Evolutionary conservation across 1,284 basidiomycete species (phyloP).

Genomic region (Leccinum huronense): DNA sequence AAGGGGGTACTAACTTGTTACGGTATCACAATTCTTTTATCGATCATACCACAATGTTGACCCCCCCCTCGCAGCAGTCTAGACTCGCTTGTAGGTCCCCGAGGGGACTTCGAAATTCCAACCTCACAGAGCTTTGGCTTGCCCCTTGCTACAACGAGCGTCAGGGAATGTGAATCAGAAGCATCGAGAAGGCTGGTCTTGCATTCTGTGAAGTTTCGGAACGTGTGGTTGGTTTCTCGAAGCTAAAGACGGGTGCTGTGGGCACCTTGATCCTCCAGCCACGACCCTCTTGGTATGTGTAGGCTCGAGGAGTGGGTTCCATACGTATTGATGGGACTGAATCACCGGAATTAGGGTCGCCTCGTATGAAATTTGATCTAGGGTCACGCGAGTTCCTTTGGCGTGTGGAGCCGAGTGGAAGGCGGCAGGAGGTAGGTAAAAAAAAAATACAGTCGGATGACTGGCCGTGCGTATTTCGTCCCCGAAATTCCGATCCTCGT

Average conservation of each 20-base stretch:
- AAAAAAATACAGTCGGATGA: slow-evolving; percentile 11
- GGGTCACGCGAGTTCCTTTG: slow-evolving; percentile 21
- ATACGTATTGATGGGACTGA: slow-evolving; percentile 6
- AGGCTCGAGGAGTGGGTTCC: slow-evolving; percentile 11
- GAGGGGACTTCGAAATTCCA: slow-evolving; percentile 43
- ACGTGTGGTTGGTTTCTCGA: slow-evolving; percentile 45
- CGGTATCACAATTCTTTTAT: slow-evolving; percentile 18
- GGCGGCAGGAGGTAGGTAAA: slow-evolving; percentile 1
- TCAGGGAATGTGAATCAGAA: slow-evolving; percentile 47
- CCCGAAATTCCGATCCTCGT: slow-evolving; percentile 5
- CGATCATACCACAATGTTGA: slow-evolving; percentile 13
- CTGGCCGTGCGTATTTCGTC: slow-evolving; percentile 13
- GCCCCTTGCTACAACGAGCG: slow-evolving; percentile 39
- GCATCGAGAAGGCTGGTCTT: slow-evolving; percentile 39
- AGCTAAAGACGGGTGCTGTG: slow-evolving; percentile 27
- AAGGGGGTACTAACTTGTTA: slow-evolving; percentile 19
- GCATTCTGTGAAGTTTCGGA: slow-evolving; percentile 38
- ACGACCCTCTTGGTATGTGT: slow-evolving; percentile 21
- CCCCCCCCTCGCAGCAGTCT: slow-evolving; percentile 13
- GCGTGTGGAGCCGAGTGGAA: slow-evolving; percentile 6
- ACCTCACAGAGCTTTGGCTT: slow-evolving; percentile 46
- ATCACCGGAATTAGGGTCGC: slow-evolving; percentile 25
- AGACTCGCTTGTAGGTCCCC: slow-evolving; percentile 41
- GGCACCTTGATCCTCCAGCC: slow-evolving; percentile 21
- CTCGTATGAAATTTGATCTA: slow-evolving; percentile 17